Percentiles rank a stretch among this genome's conserved stretches.
Evolutionary conservation across 176 grass and related monocot species (phyloP).

Genomic region (Cenchrus americanus): DNA sequence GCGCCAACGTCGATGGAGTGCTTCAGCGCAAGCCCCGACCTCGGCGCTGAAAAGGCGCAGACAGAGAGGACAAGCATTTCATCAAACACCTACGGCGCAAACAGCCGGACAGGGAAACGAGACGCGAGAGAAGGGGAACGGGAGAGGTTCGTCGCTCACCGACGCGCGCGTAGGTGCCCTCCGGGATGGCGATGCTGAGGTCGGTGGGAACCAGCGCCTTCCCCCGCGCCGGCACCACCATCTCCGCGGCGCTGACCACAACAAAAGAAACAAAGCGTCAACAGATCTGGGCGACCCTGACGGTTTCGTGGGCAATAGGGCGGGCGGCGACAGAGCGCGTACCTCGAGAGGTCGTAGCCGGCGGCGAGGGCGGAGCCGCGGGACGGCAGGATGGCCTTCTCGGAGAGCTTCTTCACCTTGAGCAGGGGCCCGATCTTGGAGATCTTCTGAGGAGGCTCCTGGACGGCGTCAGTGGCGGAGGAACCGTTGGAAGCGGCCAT

Average conservation of each 20-base stretch:
- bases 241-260: slow-evolving; percentile 52
- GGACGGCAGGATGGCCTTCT: slow-evolving; percentile 69
- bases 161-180: slow-evolving; percentile 89
- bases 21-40: slow-evolving; percentile 83
- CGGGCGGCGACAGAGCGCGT: neutral
- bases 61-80: neutral
- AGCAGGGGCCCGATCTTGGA: slow-evolving; percentile 54
- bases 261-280: neutral
- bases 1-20: slow-evolving; percentile 87
- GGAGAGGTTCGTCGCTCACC: slow-evolving; percentile 31
- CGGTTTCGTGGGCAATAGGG: too few relatives aligned
- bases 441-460: slow-evolving; percentile 61
- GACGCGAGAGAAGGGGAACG: neutral
- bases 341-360: slow-evolving; percentile 96
- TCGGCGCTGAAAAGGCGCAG: slow-evolving; percentile 45
- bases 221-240: slow-evolving; percentile 69
- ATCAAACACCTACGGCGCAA: slow-evolving; percentile 14
- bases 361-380: slow-evolving; percentile 74
- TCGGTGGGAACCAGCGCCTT: slow-evolving; percentile 80
- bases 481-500: slow-evolving; percentile 49
- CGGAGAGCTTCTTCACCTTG: slow-evolving; percentile 88
- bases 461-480: slow-evolving; percentile 31
- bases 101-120: neutral
- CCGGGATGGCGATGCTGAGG: slow-evolving; percentile 77
- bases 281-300: neutral